Percentiles rank a stretch among this genome's conserved stretches.
Conservation (phyloP, 345 rosid species). For the Eucalyptus melliodora region DNA sequence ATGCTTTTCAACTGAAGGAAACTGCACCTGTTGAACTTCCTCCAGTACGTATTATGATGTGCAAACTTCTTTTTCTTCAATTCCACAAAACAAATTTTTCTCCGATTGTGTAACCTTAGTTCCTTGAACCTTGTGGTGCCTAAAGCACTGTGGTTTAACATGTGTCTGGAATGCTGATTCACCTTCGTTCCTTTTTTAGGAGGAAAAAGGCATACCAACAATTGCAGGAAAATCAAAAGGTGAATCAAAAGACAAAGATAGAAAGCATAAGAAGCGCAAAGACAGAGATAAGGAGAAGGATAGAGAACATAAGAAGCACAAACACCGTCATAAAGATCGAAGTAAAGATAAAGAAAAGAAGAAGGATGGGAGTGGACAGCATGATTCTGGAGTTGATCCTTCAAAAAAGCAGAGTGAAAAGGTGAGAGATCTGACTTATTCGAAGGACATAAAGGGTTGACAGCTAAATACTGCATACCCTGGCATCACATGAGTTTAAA, state of each 20-base stretch:
- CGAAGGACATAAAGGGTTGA: neutral
- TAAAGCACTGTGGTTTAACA: neutral
- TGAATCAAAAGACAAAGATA: conserved; percentile 75
- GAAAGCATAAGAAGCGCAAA: conserved; percentile 82
- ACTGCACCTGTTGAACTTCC: conserved; percentile 52
- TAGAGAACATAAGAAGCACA: neutral
- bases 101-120: neutral
- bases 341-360: conserved; percentile 74
- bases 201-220: conserved; percentile 72
- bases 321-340: conserved; percentile 13
- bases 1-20: conserved; percentile 72
- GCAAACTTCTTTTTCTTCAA: neutral
- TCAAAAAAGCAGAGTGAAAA: conserved; percentile 81
- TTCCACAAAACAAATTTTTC: neutral
- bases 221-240: conserved; percentile 56
- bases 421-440: conserved; percentile 23
- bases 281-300: conserved; percentile 20
- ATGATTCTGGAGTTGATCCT: conserved; percentile 66
- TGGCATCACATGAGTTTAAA: neutral
- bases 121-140: neutral
- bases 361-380: conserved; percentile 75
- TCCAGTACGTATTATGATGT: conserved; percentile 20
- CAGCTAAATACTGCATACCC: neutral
- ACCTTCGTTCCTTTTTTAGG: conserved; percentile 15
- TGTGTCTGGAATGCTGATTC: neutral